These are phyloP conservation scores for Gillenia trifoliata DNA, from an alignment of 306 rosid species.

Conservation along the genomic window DNA sequence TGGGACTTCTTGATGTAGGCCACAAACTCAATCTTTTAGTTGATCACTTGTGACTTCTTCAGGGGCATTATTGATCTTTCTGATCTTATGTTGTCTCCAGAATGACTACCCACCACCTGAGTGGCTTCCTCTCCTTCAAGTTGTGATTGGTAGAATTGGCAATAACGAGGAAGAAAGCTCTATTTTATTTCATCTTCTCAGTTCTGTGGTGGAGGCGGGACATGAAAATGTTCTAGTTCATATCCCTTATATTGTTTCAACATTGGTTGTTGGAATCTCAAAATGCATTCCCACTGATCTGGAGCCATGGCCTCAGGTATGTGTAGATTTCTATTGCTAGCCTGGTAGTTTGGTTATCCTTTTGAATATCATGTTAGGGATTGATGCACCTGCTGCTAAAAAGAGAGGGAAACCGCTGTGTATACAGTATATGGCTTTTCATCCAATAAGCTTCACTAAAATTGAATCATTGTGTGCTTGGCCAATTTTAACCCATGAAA, in stretches of 20 bases:
- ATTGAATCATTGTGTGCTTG: not conserved
- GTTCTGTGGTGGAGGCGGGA: constrained; percentile 72
- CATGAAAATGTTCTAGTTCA: constrained; percentile 70
- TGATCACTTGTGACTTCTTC: constrained; percentile 8
- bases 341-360: constrained; percentile 16
- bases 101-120: constrained; percentile 84
- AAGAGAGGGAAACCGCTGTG: not conserved
- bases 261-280: constrained; percentile 59
- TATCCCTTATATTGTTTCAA: constrained; percentile 57
- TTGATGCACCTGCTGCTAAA: not conserved
- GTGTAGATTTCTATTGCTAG: constrained; percentile 21
- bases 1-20: constrained; percentile 73
- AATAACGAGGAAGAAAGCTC: constrained; percentile 62
- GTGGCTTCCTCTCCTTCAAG: constrained; percentile 87
- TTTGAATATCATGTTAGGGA: constrained; percentile 1
- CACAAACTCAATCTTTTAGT: constrained; percentile 19
- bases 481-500: not conserved
- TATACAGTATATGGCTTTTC: not conserved
- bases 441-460: not conserved
- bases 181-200: constrained; percentile 68
- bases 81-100: constrained; percentile 46
- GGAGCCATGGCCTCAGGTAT: constrained; percentile 90
- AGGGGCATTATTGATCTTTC: constrained; percentile 18
- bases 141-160: constrained; percentile 54
- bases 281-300: constrained; percentile 42